Evolutionary conservation across 306 rosid species (phyloP), one percentile per base, ranked within the genome.

Genomic region (Delonix regia): DNA sequence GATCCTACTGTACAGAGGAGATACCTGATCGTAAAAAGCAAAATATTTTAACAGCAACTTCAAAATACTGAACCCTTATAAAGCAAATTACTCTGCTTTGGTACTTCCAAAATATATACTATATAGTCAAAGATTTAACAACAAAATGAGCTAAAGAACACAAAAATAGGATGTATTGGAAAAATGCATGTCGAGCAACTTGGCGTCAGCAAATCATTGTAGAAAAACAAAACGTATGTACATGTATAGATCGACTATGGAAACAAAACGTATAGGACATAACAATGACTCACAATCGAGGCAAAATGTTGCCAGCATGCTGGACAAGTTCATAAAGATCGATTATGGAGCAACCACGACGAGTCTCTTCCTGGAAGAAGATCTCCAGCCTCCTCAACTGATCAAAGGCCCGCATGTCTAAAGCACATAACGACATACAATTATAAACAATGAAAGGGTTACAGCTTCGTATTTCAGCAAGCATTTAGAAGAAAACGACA

Each of bases 361-460:
- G 96, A 77, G 98, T 56, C 94, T 95, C 99, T 90, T 95, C 98
- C 91, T 87, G 91, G 55, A 95, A 95, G 87, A 95, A 95, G 91
- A 91, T 88, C 85, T 95, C 98, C 74, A 95, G 82, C 81, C 91
- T 95, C 91, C 99, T 87, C 75, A 95, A 84, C 65, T 95, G 98
- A 81, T 95, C 99, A 81, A 95, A 95, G 14, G 98, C 98, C 15
- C 99, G 97, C 99, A 95, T 95, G 45, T 95, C 99, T 95, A 72
- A 87, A 76, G 27, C 14, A 8, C 49, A 65, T 30, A 65, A 39
- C 19, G 25, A 39, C 30, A 69, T 18, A 16, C 63, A 59, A 71
- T 44, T 47, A 84, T 11, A 47, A 82, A 87, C 15, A 51, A 74
- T 16, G 66, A 74, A 15, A 51, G 2, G 21, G 38, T 56, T 16